phyloP scores from a whole-genome alignment of 1,139 yeast species.

The Taphrina confusa region DNA sequence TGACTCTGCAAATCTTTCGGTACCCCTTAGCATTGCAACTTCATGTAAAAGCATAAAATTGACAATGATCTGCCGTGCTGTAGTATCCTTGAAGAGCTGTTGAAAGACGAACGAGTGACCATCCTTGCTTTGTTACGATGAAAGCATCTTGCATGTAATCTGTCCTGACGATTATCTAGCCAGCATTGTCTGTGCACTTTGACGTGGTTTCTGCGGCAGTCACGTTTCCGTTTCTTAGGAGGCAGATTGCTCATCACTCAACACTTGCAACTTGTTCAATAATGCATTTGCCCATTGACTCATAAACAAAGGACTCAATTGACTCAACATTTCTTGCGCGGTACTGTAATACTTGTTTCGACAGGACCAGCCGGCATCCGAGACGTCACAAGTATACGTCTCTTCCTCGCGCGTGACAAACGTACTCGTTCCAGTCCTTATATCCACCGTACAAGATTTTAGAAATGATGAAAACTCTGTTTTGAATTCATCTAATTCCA shows the following conservation, averaged over 20 bases:
- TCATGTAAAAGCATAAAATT: no score
- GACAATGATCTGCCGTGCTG: no score
- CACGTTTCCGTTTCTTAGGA: no score
- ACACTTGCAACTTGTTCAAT: background rate
- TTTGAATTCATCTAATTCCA: background rate
- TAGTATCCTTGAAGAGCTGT: no score
- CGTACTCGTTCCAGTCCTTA: background rate
- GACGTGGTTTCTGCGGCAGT: no score
- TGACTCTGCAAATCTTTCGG: no score
- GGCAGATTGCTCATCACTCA: background rate
- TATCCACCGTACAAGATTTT: background rate
- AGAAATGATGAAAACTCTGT: background rate
- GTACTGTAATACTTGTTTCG: constrained; percentile 7
- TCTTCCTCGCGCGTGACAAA: constrained; percentile 9
- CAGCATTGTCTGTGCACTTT: no score
- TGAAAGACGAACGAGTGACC: no score
- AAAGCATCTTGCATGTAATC: no score
- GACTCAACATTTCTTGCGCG: constrained; percentile 12
- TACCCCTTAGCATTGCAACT: no score
- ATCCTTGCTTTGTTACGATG: no score
- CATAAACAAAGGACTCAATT: constrained; percentile 8
- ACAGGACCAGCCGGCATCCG: constrained; percentile 20
- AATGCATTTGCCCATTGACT: constrained; percentile 6
- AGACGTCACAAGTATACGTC: background rate
- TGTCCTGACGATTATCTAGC: no score